Evolutionary conservation across 2,329 filamentous ascomycete species (phyloP).

Genomic region (Pestalotiopsis sp.): DNA sequence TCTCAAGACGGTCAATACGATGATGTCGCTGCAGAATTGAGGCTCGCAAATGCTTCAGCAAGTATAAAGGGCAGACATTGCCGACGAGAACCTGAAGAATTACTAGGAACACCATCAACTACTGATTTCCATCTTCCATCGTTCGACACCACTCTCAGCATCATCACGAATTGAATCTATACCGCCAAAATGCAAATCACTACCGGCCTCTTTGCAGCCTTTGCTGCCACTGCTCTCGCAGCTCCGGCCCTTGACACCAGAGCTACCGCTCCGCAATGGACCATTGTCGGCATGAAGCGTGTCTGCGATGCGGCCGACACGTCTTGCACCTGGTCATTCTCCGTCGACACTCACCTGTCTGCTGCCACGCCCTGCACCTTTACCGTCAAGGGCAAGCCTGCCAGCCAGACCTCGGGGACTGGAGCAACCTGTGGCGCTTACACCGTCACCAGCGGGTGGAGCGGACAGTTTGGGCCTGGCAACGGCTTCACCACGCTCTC

Average conservation of each 20-base stretch:
- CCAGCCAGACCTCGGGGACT: conserved; percentile 39
- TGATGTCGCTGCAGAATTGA: no score
- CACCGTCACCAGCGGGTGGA: conserved; percentile 57
- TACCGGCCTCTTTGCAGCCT: background rate
- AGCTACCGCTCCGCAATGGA: conserved; percentile 36
- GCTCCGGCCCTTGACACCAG: background rate
- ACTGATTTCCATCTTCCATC: no score
- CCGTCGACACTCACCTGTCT: conserved; percentile 34
- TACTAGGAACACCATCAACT: background rate
- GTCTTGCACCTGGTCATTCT: conserved; percentile 42
- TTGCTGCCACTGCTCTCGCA: conserved; percentile 10
- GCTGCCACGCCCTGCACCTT: conserved; percentile 38
- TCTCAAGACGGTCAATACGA: no score
- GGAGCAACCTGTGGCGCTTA: conserved; percentile 47
- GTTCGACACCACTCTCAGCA: background rate
- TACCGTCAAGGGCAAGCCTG: conserved; percentile 31
- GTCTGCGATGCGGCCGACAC: conserved; percentile 38
- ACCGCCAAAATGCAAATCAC: conserved; percentile 11
- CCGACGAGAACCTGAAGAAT: background rate
- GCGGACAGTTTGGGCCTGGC: conserved; percentile 53
- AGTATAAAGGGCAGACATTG: background rate
- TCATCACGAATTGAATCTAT: background rate
- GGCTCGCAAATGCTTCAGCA: background rate
- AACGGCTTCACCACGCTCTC: conserved; percentile 57
- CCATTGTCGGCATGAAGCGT: conserved; percentile 38